These are phyloP conservation scores for Naganishia sp. DNA, from an alignment of 1,284 basidiomycete species.

Conservation along the genomic window DNA sequence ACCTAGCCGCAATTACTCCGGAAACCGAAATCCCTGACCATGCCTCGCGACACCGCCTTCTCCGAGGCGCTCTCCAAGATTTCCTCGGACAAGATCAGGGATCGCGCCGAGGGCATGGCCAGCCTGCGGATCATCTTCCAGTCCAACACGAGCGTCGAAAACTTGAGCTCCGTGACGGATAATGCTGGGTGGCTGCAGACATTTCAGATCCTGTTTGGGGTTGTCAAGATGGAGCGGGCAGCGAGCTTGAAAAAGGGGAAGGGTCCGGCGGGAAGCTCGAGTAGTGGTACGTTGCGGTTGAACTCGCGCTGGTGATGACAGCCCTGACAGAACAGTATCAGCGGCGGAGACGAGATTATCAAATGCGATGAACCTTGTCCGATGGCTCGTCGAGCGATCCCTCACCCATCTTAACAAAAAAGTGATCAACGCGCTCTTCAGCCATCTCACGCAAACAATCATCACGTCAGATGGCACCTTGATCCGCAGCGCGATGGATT, in stretches of 20 bases:
- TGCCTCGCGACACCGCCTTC: slow-evolving; percentile 27
- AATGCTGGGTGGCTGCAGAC: slow-evolving; percentile 67
- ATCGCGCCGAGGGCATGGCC: slow-evolving; percentile 67
- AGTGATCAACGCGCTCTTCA: slow-evolving; percentile 62
- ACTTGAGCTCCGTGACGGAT: slow-evolving; percentile 59
- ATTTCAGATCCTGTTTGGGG: slow-evolving; percentile 70
- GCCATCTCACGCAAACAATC: slow-evolving; percentile 68
- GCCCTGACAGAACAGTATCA: slow-evolving; percentile 33
- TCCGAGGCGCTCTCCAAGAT: slow-evolving; percentile 60
- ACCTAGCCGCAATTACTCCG: too few relatives aligned
- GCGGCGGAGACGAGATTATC: slow-evolving; percentile 63
- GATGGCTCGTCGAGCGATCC: slow-evolving; percentile 68
- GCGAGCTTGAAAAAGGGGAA: slow-evolving; percentile 38
- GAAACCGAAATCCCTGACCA: background rate
- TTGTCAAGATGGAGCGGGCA: slow-evolving; percentile 65
- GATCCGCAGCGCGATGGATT: slow-evolving; percentile 70
- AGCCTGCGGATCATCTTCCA: slow-evolving; percentile 64
- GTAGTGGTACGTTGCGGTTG: background rate
- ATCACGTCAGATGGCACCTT: slow-evolving; percentile 60
- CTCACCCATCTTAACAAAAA: slow-evolving; percentile 61
- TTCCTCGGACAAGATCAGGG: slow-evolving; percentile 68
- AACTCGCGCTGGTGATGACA: background rate
- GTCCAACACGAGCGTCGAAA: slow-evolving; percentile 60
- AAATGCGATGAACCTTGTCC: slow-evolving; percentile 65
- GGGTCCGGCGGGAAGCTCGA: background rate